Conservation (phyloP, 257 asterid genomes). For the Plantago elongata region DNA sequence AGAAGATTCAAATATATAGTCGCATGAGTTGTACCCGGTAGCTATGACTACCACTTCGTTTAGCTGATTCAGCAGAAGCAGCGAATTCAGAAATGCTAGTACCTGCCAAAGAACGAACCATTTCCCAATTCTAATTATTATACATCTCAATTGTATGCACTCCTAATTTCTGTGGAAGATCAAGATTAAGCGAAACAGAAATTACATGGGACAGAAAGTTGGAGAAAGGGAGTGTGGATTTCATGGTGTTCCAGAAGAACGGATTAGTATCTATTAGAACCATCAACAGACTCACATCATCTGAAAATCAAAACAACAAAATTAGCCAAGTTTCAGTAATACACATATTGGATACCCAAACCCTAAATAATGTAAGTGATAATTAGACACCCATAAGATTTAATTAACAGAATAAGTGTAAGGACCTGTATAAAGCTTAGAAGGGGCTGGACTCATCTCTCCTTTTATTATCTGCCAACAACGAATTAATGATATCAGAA, state of each 20-base stretch:
- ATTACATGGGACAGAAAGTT: conserved; percentile 75
- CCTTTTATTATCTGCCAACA: not conserved
- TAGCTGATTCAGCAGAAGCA: conserved; percentile 65
- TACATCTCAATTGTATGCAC: not conserved
- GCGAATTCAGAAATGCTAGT: conserved; percentile 71
- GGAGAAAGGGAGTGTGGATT: conserved; percentile 52
- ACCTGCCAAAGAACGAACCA: conserved; percentile 36
- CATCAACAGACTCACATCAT: conserved; percentile 84
- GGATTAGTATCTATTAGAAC: conserved; percentile 79
- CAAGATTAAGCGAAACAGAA: conserved; percentile 1
- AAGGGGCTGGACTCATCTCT: conserved; percentile 23
- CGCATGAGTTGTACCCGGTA: conserved; percentile 68
- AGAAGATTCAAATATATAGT: conserved; percentile 70
- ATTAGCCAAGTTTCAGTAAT: not conserved
- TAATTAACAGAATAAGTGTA: not conserved
- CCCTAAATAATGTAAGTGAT: too few relatives aligned
- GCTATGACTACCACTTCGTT: conserved; percentile 90
- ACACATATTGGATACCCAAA: too few relatives aligned
- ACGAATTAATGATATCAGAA: not conserved
- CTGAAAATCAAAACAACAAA: conserved; percentile 31
- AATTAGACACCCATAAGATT: too few relatives aligned
- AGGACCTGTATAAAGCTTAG: conserved; percentile 49
- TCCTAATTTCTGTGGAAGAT: not conserved
- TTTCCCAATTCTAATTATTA: not conserved
- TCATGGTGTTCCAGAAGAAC: conserved; percentile 72